phyloP scores from a whole-genome alignment of 2,329 filamentous ascomycete genomes.

The Parastagonospora nodorum region DNA sequence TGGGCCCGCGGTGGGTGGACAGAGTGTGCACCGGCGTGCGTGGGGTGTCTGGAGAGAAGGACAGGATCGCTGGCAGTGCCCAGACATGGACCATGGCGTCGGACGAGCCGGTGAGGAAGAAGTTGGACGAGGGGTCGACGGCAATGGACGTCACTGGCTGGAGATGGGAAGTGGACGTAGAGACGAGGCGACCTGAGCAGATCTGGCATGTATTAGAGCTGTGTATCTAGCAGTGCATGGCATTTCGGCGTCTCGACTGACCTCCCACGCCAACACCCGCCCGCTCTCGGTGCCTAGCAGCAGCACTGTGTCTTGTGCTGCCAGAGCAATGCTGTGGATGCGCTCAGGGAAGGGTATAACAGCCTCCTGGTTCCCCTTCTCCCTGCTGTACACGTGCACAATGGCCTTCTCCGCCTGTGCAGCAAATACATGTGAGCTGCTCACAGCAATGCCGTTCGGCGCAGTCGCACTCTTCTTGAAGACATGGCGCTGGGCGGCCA shows the following conservation, averaged over 20 bases:
- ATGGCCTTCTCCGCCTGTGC: slow-evolving; percentile 91
- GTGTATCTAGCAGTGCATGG: background rate
- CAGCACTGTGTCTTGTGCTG: slow-evolving; percentile 69
- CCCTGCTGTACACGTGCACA: slow-evolving; percentile 86
- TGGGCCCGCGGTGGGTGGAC: slow-evolving; percentile 74
- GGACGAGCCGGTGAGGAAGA: slow-evolving; percentile 77
- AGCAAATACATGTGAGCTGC: slow-evolving; percentile 82
- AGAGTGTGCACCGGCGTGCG: slow-evolving; percentile 77
- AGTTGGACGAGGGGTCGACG: slow-evolving; percentile 70
- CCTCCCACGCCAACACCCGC: slow-evolving; percentile 91
- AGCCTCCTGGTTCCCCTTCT: slow-evolving; percentile 85
- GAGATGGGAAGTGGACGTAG: slow-evolving; percentile 77
- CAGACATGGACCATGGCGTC: slow-evolving; percentile 94
- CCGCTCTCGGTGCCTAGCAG: slow-evolving; percentile 84
- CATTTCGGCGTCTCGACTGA: slow-evolving; percentile 48
- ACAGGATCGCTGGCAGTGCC: slow-evolving; percentile 77
- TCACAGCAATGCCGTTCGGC: slow-evolving; percentile 78
- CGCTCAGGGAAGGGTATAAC: slow-evolving; percentile 86
- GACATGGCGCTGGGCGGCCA: slow-evolving; percentile 72
- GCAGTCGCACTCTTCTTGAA: slow-evolving; percentile 94
- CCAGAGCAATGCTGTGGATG: slow-evolving; percentile 77
- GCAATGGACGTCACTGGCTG: slow-evolving; percentile 79
- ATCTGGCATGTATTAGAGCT: slow-evolving; percentile 54
- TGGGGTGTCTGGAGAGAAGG: slow-evolving; percentile 59
- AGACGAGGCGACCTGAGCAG: slow-evolving; percentile 75